Evolutionary conservation across 331 rosid genomes (phyloP), one percentile per base, ranked within the genome.

Genomic region (Spiraea crenata): DNA sequence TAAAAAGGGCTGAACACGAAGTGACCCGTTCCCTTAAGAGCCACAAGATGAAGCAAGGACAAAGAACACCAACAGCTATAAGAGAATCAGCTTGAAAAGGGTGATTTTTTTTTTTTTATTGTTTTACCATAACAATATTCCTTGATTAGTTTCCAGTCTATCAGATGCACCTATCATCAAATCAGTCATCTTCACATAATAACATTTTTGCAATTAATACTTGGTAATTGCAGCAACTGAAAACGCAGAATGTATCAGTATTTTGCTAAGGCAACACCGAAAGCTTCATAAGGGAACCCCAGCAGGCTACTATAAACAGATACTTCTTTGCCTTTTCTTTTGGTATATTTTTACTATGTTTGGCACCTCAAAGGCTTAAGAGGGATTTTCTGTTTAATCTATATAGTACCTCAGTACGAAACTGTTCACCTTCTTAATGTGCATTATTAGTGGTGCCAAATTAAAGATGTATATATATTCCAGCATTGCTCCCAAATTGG

Each of bases 1-100:
- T 78, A 48, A 57, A 80, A 86, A 69, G 78, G 87, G 76, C 69
- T 54, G 63, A 81, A 84, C 78, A 79, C 71, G 75, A 70, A 76
- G 81, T 75, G 76, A 78, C 74, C 47, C 70, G 47, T 72, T 70
- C 74, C 81, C 75, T 82, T 71, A 66, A 56, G 77, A 81, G 46
- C 84, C 62, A 71, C 76, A 73, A 61, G 63, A 70, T 67, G 50
- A 65, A 82, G 68, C 48, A 69, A 25, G 57, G 77, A 80, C 82
- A 75, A 73, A 17, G 49, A 69, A 73, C 73, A 38, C 40, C 87
- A 72, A 84, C 78, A 78, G 73, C 80, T 48, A 61, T 57, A 82
- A 74, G 87, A 84, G 74, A 61, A 71, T 72, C 80, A 39, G 46
- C 55, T 79, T 66, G 82, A 78, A 74, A 57, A 70, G 66, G 44